phyloP scores from a whole-genome alignment of 1,284 basidiomycete genomes.

The Marasmius sp. region DNA sequence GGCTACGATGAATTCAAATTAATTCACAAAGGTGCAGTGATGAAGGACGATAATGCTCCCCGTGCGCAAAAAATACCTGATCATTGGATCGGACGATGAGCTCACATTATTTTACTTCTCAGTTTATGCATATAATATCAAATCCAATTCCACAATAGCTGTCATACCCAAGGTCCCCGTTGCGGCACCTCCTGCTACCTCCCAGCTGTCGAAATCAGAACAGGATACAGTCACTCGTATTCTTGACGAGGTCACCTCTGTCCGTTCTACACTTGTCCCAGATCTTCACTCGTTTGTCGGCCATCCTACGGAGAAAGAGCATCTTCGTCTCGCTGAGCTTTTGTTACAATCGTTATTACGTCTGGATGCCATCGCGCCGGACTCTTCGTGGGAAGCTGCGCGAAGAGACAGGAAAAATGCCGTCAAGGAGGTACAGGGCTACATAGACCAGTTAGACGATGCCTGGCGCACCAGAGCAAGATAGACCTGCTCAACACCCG shows the following conservation, averaged over 20 bases:
- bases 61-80: conserved; percentile 39
- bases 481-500: neutral
- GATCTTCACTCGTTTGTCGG: conserved; percentile 56
- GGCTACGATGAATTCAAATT: conserved; percentile 68
- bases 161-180: conserved; percentile 44
- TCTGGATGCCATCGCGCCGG: conserved; percentile 69
- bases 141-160: conserved; percentile 58
- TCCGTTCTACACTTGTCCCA: conserved; percentile 53
- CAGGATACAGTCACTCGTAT: conserved; percentile 55
- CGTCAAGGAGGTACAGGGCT: conserved; percentile 63
- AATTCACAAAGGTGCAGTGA: conserved; percentile 75
- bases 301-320: conserved; percentile 42
- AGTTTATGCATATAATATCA: conserved; percentile 69
- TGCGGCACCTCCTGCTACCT: conserved; percentile 23
- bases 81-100: conserved; percentile 1
- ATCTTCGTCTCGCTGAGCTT: conserved; percentile 65
- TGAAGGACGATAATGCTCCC: conserved; percentile 72
- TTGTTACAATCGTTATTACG: conserved; percentile 76
- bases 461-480: conserved; percentile 10
- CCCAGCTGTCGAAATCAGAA: conserved; percentile 43
- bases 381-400: conserved; percentile 71
- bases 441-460: conserved; percentile 40
- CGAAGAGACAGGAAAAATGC: conserved; percentile 72
- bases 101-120: conserved; percentile 12
- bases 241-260: conserved; percentile 54